phyloP scores from a whole-genome alignment of 805 yeast genomes.

The Teunomyces aglyptinius region DNA sequence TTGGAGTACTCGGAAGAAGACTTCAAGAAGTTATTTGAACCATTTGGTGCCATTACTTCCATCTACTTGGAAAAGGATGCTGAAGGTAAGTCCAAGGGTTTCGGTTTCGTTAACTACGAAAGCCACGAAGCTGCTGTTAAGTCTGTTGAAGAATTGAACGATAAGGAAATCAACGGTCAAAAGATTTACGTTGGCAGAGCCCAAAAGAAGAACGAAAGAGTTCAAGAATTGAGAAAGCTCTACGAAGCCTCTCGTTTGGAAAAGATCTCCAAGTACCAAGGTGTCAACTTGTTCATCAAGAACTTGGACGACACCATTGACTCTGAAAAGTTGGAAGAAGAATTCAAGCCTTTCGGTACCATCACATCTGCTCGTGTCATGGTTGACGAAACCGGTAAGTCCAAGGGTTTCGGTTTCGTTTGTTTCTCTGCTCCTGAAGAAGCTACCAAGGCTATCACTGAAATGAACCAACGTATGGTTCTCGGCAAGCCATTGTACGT shows the following conservation, averaged over 20 bases:
- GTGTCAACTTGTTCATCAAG: constrained; percentile 94
- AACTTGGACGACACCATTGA: constrained; percentile 92
- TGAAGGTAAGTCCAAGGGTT: constrained; percentile 90
- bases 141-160: constrained; percentile 92
- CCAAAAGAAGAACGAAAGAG: constrained; percentile 97
- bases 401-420: constrained; percentile 98
- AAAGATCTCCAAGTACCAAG: constrained; percentile 91
- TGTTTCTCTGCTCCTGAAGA: constrained; percentile 98
- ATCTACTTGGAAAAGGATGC: constrained; percentile 74
- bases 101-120: constrained; percentile 92
- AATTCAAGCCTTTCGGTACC: constrained; percentile 88
- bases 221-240: constrained; percentile 92
- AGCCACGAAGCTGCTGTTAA: constrained; percentile 81
- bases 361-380: constrained; percentile 96
- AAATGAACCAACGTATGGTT: constrained; percentile 96
- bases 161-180: constrained; percentile 80
- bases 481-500: constrained; percentile 96
- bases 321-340: constrained; percentile 88
- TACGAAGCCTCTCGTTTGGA: constrained; percentile 90
- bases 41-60: constrained; percentile 81
- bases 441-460: constrained; percentile 97
- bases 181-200: constrained; percentile 95
- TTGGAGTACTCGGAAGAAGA: constrained; percentile 66
- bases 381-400: constrained; percentile 91
- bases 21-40: constrained; percentile 67